Evolutionary conservation across 2,329 filamentous ascomycete genomes (phyloP), one percentile per base, ranked within the genome.

Genomic region (Fusarium compactum): DNA sequence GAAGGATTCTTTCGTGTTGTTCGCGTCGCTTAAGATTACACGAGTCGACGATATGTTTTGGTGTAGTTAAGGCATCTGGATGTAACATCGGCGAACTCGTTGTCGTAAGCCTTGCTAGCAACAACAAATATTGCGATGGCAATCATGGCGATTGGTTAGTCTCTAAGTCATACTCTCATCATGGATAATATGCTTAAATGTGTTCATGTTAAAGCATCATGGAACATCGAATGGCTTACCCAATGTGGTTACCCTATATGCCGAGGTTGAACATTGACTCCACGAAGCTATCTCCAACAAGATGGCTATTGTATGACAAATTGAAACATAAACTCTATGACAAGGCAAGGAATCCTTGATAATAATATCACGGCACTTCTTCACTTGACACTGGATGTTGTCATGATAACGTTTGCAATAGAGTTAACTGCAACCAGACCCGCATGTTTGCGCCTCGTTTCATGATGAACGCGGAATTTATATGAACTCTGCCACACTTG

Each of bases 1-100:
- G n/a, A 16, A 48, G 44, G 30, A 47, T 40, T 52, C 54, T 32
- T 61, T 30, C 20, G 50, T 20, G 24, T 60, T 34, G 27, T 47
- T 47, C 27, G 32, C 27, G 11, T 48, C 32, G 58, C 48, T 58
- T 61, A 43, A 16, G 47, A 29, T 29, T 41, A 59, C 10, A 27
- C 24, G 45, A 65, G 29, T 38, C 34, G 34, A 53, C 14, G 8
- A 47, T 43, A 11, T 53, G 8, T 18, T 1, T 27, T 34, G 16
- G 30, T 20, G 32, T 25, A 52, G 32, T 3, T 27, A 14, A 64
- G 38, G 12, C 51, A 45, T 62, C 8, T 51, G 7, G 4, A 15
- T 22, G 20, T 40, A 40, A 29, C 8, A 50, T 58, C 25, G 22
- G 22, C 9, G 32, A 38, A 25, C 45, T 46, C 10, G 27, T 14